phyloP scores from a whole-genome alignment of 768 basidiomycete genomes.

The Podaxis carcinomalis region DNA sequence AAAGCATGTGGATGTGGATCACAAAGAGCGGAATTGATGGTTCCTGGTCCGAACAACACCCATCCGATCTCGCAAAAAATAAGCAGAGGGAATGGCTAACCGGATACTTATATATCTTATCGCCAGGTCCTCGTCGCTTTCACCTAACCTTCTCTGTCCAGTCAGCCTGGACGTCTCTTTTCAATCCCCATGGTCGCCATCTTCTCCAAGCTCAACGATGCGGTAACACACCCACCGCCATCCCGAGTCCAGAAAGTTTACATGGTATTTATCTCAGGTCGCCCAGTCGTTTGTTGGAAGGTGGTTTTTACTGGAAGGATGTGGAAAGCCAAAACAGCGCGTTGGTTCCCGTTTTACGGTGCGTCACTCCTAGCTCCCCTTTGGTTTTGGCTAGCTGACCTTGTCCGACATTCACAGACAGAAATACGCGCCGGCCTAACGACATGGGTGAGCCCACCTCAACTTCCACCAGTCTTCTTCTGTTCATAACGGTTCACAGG shows the following conservation, averaged over 20 bases:
- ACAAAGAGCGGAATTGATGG: background rate
- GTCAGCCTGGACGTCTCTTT: background rate
- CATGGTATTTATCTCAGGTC: conserved; percentile 27
- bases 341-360: conserved; percentile 61
- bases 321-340: conserved; percentile 59
- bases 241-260: background rate
- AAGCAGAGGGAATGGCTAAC: background rate
- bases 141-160: background rate
- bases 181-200: conserved; percentile 17
- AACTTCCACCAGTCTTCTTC: background rate
- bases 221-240: conserved; percentile 19
- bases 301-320: conserved; percentile 74
- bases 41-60: background rate
- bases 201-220: conserved; percentile 22
- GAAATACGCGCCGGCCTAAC: conserved; percentile 78
- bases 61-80: background rate
- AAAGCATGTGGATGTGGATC: background rate
- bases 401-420: conserved; percentile 37
- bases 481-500: conserved; percentile 29
- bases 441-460: conserved; percentile 59
- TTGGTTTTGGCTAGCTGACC: background rate
- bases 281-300: conserved; percentile 47
- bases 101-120: background rate
- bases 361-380: conserved; percentile 8
- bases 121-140: background rate